Base-by-base conservation (phyloP, 352 stramenopile species). In the Elongisporangium undulatum region DNA sequence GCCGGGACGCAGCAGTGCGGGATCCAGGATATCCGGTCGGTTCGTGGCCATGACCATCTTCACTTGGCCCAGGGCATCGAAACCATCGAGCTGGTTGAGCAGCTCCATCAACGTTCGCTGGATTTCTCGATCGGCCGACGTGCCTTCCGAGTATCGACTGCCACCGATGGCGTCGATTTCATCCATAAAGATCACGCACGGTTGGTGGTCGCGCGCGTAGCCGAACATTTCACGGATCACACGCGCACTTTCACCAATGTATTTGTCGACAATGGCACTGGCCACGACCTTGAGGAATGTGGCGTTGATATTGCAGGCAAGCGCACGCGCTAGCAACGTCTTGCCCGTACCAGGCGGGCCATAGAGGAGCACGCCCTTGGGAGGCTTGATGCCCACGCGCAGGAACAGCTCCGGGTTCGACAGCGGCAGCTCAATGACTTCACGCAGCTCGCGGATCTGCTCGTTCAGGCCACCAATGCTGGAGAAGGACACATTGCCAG, bases 151-250 rank as follows among this genome's bases (percentile, higher is more conserved):
- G 71, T 99, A 99, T 39, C 98, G 94, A 53, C 88, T 98, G 63
- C 97, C 97, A 69, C 97, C 97, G 69, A 99, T 99, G 22, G 97
- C 97, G 83, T 99, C 98, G 74, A 99, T 99, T 69, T 99, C 98
- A 77, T 99, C 98, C 95, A 99, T 99, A 70, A 99, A 99, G 75
- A 99, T 99, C 59, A 99, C 97, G 64, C 97, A 99, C 45, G 97
- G 97, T 82, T 99, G 91, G 73, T 99, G 97, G 73, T 99, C 96
- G 52, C 92, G 87, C 15, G 94, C 84, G 77, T 98, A 89, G 79
- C 96, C 88, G 63, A 99, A 99, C 97, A 99, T 99, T 81, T 99
- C 97, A 58, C 97, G 96, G 71, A 99, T 99, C 64, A 99, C 96
- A 66, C 97, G 93, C 12, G 97, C 96, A 59, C 94, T 99, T 79